These are phyloP conservation scores for Ilex paraguariensis DNA, from an alignment of 305 asterid species.

Conservation along the genomic window DNA sequence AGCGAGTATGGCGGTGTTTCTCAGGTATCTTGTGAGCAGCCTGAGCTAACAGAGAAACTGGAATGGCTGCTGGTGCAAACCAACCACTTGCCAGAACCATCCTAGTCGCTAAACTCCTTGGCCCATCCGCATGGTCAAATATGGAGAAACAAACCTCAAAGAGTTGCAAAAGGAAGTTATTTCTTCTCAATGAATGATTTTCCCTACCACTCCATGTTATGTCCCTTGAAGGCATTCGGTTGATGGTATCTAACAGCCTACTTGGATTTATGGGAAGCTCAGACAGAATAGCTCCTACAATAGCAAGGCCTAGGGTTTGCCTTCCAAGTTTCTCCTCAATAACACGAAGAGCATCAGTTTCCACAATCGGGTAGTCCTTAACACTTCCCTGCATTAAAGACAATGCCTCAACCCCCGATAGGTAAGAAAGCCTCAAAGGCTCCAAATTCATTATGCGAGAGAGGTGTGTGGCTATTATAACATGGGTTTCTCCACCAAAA, in stretches of 20 bases:
- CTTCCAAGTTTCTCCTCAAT: slow-evolving; percentile 94
- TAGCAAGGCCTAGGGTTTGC: slow-evolving; percentile 78
- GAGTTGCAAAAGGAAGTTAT: slow-evolving; percentile 74
- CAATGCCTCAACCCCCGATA: slow-evolving; percentile 90
- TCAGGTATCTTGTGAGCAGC: slow-evolving; percentile 83
- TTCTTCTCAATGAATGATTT: slow-evolving; percentile 51
- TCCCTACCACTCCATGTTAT: slow-evolving; percentile 52
- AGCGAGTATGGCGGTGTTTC: slow-evolving; percentile 47
- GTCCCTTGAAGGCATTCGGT: slow-evolving; percentile 66
- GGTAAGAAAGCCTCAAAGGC: slow-evolving; percentile 71
- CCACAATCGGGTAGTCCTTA: slow-evolving; percentile 67
- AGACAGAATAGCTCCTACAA: slow-evolving; percentile 78
- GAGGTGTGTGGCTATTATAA: slow-evolving; percentile 67
- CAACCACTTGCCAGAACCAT: slow-evolving; percentile 91
- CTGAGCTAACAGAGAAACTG: slow-evolving; percentile 48
- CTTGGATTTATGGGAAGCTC: slow-evolving; percentile 94
- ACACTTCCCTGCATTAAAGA: slow-evolving; percentile 68
- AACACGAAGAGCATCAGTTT: slow-evolving; percentile 68
- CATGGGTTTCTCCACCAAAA: slow-evolving; percentile 95
- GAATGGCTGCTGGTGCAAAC: slow-evolving; percentile 83
- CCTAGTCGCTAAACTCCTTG: slow-evolving; percentile 80
- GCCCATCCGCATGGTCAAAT: slow-evolving; percentile 86
- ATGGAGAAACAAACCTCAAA: slow-evolving; percentile 95
- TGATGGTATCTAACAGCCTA: slow-evolving; percentile 79
- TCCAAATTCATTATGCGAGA: slow-evolving; percentile 74